Evolutionary conservation across 148 eudicot species (phyloP), one percentile per base, ranked within the genome.

Genomic region (Heliosperma pusillum): DNA sequence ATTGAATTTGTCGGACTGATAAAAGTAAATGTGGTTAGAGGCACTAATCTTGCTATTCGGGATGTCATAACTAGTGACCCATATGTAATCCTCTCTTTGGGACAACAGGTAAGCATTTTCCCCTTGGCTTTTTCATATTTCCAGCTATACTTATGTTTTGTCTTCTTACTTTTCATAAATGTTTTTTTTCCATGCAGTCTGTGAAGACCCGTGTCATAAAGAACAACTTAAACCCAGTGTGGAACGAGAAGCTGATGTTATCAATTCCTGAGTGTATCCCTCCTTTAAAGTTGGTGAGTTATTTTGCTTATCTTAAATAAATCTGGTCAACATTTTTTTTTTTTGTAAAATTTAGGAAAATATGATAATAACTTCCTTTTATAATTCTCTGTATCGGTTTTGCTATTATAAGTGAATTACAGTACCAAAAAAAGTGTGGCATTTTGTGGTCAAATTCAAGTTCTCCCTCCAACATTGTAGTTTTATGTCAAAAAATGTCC

Each of bases 31-130:
- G 89, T 88, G 63, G 91, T 95, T 22, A 85, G 70, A 86, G 99
- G 99, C 77, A 92, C 92, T 63, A 92, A 95, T 83, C 81, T 95
- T 74, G 99, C 89, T 62, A 76, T 95, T 58, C 89, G 99, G 69
- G 99, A 95, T 85, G 82, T 95, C 81, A 75, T 88, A 83, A 84
- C 90, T 5, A 95, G 99, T 79, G 99, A 95, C 73, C 99, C 99
- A 21, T 95, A 95, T 73, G 97, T 95, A 74, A 85, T 90, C 82
- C 86, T 95, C 67, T 88, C 93, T 16, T 71, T 95, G 45, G 99
- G 99, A 80, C 86, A 82, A 25, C 99, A 95, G 83, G 99, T 95
- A 88, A 86, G 87, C 78, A 73, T 77, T 77, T 66, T 71, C 45
- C 62, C 21, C 69, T 69, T 6, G 9, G 9, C 6, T 36, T 36